phyloP scores from a whole-genome alignment of 2,329 filamentous ascomycete genomes.

The Cladosporium austrohemisphaericum region DNA sequence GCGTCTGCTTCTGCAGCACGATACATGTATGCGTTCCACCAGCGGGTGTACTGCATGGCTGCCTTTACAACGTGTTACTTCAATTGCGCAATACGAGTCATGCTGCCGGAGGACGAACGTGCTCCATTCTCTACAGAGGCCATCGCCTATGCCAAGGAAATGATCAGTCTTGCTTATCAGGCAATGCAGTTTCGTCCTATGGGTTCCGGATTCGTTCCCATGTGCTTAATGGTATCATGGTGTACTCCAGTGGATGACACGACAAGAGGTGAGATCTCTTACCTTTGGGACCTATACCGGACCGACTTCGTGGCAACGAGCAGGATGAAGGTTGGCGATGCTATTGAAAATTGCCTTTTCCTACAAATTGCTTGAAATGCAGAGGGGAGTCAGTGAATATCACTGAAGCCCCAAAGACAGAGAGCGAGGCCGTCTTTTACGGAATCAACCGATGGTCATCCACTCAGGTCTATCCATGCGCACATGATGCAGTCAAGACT shows the following conservation, averaged over 20 bases:
- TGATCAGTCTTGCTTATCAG: not conserved
- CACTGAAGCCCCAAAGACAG: too few relatives aligned
- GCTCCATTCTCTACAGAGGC: not conserved
- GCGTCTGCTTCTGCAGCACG: not conserved
- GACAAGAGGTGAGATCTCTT: not conserved
- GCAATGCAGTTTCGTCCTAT: conserved; percentile 1
- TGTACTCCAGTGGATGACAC: not conserved
- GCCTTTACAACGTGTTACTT: conserved; percentile 3
- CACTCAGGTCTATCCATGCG: too few relatives aligned
- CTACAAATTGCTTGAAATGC: not conserved
- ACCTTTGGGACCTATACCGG: conserved; percentile 4
- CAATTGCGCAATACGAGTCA: conserved; percentile 3
- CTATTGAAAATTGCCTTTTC: not conserved
- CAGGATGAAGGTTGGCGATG: not conserved
- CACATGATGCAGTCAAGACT: too few relatives aligned
- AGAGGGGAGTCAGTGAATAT: too few relatives aligned
- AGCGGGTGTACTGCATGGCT: conserved; percentile 6
- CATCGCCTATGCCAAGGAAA: not conserved
- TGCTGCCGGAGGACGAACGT: not conserved
- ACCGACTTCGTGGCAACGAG: conserved; percentile 3
- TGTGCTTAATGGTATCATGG: conserved; percentile 9
- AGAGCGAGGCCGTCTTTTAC: too few relatives aligned
- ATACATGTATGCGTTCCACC: not conserved
- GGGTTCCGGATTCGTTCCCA: not conserved
- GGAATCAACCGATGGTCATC: too few relatives aligned